Evolutionary conservation across 208 protist genomes (phyloP), one percentile per base, ranked within the genome.

Genomic region (Herpetomonas tarakana): DNA sequence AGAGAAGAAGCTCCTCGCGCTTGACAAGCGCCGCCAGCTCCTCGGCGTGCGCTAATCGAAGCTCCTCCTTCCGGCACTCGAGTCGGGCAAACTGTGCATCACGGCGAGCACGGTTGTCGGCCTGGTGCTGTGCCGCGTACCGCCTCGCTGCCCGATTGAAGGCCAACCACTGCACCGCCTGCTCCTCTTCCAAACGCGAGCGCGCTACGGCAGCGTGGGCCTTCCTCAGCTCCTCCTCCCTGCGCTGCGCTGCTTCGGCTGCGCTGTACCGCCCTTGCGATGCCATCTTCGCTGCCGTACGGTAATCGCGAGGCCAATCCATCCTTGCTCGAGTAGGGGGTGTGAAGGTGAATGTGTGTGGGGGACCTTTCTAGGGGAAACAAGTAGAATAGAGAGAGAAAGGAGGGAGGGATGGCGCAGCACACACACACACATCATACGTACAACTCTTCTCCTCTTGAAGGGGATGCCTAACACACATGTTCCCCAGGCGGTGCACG

Each of bases 141-240:
- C 67, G 58, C 3, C 39, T 39, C 51, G 74, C 76, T 1, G 83
- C 76, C 18, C 75, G 64, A 19, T 72, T 57, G 68, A 90, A 79
- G 2, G 73, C 49, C 46, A 76, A 74, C 71, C 71, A 81, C 58
- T 90, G 68, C 14, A 65, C 45, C n/a, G 76, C 73, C 38, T 79
- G 80, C n/a, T 78, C 77, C 41, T 71, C 68, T 7, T 75, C 55
- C 31, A 90, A 55, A n/a, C 65, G 53, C 45, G 57, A 54, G n/a
- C 54, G 49, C 16, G 68, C 63, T 16, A 21, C 35, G 19, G 52
- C n/a, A 6, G 60, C 21, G 1, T 62, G 28, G 35, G 35, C 35
- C 14, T 41, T 14, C 35, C 14, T 41, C 9, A 41, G 35, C 14
- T 41, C 35, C 35, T 41, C 14, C 39, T 58, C n/a, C 12, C 54